Conservation (phyloP, 768 basidiomycete species). For the Fistulinella prunicolor region DNA sequence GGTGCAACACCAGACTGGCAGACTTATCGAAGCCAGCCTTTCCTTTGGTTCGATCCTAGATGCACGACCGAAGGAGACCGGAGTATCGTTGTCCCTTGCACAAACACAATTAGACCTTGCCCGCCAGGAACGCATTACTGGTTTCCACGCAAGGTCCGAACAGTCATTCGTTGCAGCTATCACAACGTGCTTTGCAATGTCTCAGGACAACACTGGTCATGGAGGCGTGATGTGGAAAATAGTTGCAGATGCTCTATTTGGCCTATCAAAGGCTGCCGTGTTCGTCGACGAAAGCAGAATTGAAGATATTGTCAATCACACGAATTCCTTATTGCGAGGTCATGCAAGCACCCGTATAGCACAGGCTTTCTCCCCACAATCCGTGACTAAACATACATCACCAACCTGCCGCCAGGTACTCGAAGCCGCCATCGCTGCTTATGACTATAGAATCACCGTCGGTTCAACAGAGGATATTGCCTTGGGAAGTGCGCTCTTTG, state of each 20-base stretch:
- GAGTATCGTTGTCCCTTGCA: conserved; percentile 67
- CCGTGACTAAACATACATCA: conserved; percentile 19
- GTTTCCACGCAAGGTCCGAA: conserved; percentile 74
- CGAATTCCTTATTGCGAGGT: conserved; percentile 39
- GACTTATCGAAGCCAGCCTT: conserved; percentile 70
- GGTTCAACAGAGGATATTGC: conserved; percentile 48
- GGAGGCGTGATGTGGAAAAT: conserved; percentile 80
- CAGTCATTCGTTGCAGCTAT: conserved; percentile 66
- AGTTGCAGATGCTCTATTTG: conserved; percentile 70
- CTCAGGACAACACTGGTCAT: conserved; percentile 58
- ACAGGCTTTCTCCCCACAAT: conserved; percentile 36
- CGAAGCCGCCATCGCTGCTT: conserved; percentile 55
- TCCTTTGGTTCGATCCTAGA: conserved; percentile 57
- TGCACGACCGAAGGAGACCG: conserved; percentile 61
- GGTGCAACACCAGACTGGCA: conserved; percentile 74
- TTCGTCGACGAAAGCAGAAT: conserved; percentile 47
- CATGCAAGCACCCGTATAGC: conserved; percentile 42
- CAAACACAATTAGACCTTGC: conserved; percentile 74
- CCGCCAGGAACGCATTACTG: conserved; percentile 56
- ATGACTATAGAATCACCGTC: conserved; percentile 59
- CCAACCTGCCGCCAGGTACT: conserved; percentile 39
- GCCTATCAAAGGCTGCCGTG: conserved; percentile 52
- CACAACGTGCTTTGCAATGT: conserved; percentile 43
- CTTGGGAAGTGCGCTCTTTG: conserved; percentile 65
- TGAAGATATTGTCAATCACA: conserved; percentile 30